These are phyloP conservation scores for Massarina eburnea DNA, from an alignment of 2,329 filamentous ascomycete genomes.

Conservation along the genomic window DNA sequence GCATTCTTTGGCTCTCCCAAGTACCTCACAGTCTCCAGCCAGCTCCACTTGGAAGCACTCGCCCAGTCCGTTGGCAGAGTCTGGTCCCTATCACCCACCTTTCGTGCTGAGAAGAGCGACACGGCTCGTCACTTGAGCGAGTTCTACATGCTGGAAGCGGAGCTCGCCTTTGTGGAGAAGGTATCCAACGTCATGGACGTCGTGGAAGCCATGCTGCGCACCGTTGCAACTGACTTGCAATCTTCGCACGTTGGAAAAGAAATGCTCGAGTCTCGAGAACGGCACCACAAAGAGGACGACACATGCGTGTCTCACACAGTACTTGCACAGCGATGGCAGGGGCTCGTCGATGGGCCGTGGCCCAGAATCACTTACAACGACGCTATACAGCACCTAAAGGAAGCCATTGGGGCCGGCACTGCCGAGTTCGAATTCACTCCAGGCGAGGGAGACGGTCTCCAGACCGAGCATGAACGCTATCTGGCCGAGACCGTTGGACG, in stretches of 20 bases:
- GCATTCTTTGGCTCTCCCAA: conserved; percentile 84
- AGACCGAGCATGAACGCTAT: conserved; percentile 90
- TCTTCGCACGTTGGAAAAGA: conserved; percentile 57
- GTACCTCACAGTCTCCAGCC: conserved; percentile 92
- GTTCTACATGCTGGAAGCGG: conserved; percentile 98
- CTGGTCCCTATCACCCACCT: conserved; percentile 92
- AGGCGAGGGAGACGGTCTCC: conserved; percentile 72
- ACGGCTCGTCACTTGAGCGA: conserved; percentile 93
- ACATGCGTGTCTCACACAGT: conserved; percentile 49
- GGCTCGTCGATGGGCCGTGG: conserved; percentile 73
- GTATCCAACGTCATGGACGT: conserved; percentile 73
- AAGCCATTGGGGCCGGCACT: conserved; percentile 54
- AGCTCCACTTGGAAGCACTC: conserved; percentile 91
- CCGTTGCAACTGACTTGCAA: conserved; percentile 54
- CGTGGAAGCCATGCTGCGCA: conserved; percentile 75
- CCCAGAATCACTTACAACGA: conserved; percentile 80
- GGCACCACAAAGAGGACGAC: conserved; percentile 39
- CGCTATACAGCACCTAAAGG: conserved; percentile 69
- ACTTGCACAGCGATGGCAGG: conserved; percentile 71
- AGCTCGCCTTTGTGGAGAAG: conserved; percentile 75
- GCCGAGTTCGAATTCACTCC: conserved; percentile 68
- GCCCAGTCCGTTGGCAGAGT: conserved; percentile 86
- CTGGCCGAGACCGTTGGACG: conserved; percentile 70
- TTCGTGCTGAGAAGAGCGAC: conserved; percentile 81
- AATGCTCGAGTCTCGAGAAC: conserved; percentile 52